Base-by-base conservation (phyloP, 331 rosid genomes). In the Dryas integrifolia region DNA sequence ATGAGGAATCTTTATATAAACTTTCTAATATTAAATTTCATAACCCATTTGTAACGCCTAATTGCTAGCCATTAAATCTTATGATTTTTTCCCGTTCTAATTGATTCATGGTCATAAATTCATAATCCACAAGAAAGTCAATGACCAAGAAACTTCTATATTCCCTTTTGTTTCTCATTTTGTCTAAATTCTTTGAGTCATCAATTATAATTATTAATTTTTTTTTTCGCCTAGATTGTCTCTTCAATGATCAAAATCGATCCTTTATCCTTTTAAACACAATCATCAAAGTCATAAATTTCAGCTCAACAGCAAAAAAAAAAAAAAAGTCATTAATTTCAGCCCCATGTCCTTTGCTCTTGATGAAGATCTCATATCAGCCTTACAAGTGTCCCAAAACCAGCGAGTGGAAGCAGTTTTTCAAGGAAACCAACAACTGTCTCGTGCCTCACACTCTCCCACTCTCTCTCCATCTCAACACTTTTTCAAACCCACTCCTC, bases 321-420 rank as follows among this genome's bases (percentile, higher is more conserved):
- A 21, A 21, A 21, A 21, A 21, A 21, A 21, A 21, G 24, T 21
- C 24, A 21, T 21, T 21, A 43, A 56, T 39, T 4, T 6, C 5
- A 58, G 26, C 24, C 24, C 24, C 24, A 21, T 21, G 24, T 21
- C 24, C 24, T 21, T 11, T 21, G 13, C 6, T 47, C 63, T 45
- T 18, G 1, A 26, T 6, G 26, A 26, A 64, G 43, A 12, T 45
- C 35, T 7, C 56, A 40, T 5, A 8, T 46, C 9, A 18, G 30
- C 52, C n/a, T 67, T 74, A 86, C 85, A 73, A 21, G 80, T 81
- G 89, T 74, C 78, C 77, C 46, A 59, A 59, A 62, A 45, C 13
- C 46, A 70, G 70, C 8, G 76, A 79, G 86, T 84, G 91, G 89
- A 75, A 66, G 80, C 74, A 81, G 91, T 73, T 84, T 86, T 70